Evolutionary conservation across 116 monocot species (phyloP).

Genomic region (Iris pallida): DNA sequence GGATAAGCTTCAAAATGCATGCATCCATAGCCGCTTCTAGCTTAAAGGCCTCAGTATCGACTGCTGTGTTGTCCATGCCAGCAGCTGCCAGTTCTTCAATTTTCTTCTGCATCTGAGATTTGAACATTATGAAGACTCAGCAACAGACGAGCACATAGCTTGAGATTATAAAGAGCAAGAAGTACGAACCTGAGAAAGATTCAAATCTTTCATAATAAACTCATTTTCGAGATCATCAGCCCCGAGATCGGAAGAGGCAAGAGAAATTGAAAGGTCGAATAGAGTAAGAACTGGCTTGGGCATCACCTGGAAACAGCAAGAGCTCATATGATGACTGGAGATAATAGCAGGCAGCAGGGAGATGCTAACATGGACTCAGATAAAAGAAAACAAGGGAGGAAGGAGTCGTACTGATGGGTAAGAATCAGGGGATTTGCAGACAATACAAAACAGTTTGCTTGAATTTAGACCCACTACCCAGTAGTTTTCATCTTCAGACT

Average conservation of each 20-base stretch:
- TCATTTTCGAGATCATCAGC: constrained; percentile 82
- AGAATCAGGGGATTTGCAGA: constrained; percentile 78
- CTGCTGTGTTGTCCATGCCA: constrained; percentile 43
- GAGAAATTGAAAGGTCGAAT: constrained; percentile 63
- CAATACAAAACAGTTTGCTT: constrained; percentile 78
- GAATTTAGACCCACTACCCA: constrained; percentile 85
- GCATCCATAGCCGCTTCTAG: constrained; percentile 70
- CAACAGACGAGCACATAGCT: background rate
- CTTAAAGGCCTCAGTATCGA: constrained; percentile 76
- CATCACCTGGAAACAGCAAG: constrained; percentile 52
- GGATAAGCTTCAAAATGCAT: constrained; percentile 94
- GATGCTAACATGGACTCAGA: background rate
- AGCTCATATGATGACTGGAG: constrained; percentile 3
- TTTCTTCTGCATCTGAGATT: constrained; percentile 65
- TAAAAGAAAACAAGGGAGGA: background rate
- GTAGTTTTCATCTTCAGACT: constrained; percentile 82
- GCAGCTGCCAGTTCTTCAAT: constrained; percentile 44
- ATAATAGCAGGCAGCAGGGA: background rate
- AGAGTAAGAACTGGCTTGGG: constrained; percentile 89
- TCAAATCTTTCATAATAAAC: constrained; percentile 61
- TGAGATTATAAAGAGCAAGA: background rate
- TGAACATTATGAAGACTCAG: constrained; percentile 10
- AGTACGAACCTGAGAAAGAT: constrained; percentile 60
- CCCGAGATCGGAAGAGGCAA: constrained; percentile 92
- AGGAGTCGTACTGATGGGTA: constrained; percentile 54